phyloP scores from a whole-genome alignment of 345 rosid species.

The Populus tremula region DNA sequence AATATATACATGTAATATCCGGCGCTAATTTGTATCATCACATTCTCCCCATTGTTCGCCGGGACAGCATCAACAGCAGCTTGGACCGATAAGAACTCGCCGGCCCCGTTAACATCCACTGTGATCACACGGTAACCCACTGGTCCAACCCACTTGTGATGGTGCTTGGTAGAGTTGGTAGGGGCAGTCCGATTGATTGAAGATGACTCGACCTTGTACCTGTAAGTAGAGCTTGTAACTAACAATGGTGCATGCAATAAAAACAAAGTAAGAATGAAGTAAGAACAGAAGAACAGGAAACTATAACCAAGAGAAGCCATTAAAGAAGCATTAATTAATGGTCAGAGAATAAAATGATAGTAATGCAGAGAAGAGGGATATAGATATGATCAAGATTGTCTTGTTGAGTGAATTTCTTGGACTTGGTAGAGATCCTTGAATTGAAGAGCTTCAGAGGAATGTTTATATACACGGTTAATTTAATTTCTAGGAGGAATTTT shows the following conservation, averaged over 20 bases:
- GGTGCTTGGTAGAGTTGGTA: slow-evolving; percentile 39
- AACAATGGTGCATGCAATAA: slow-evolving; percentile 29
- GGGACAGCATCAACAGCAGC: slow-evolving; percentile 77
- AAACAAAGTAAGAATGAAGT: slow-evolving; percentile 18
- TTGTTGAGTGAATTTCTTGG: background rate
- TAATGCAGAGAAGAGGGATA: background rate
- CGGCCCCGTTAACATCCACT: slow-evolving; percentile 54
- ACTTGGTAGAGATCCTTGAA: background rate
- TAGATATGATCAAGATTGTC: slow-evolving; percentile 12
- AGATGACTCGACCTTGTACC: slow-evolving; percentile 14
- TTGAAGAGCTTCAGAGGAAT: background rate
- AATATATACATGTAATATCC: slow-evolving; percentile 61
- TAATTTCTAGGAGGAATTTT: background rate
- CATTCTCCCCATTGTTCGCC: slow-evolving; percentile 56
- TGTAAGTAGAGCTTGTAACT: slow-evolving; percentile 32
- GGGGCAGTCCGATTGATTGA: slow-evolving; percentile 4
- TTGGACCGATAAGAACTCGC: slow-evolving; percentile 71
- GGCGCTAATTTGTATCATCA: slow-evolving; percentile 58
- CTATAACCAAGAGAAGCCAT: slow-evolving; percentile 36
- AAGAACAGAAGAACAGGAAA: slow-evolving; percentile 19
- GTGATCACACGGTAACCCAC: slow-evolving; percentile 68
- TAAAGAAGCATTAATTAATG: slow-evolving; percentile 12
- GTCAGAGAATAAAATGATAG: slow-evolving; percentile 7
- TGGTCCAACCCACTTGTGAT: slow-evolving; percentile 72
- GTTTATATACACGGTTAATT: background rate